Conservation (phyloP, 441 rosid genomes). For the Jatropha multifida region DNA sequence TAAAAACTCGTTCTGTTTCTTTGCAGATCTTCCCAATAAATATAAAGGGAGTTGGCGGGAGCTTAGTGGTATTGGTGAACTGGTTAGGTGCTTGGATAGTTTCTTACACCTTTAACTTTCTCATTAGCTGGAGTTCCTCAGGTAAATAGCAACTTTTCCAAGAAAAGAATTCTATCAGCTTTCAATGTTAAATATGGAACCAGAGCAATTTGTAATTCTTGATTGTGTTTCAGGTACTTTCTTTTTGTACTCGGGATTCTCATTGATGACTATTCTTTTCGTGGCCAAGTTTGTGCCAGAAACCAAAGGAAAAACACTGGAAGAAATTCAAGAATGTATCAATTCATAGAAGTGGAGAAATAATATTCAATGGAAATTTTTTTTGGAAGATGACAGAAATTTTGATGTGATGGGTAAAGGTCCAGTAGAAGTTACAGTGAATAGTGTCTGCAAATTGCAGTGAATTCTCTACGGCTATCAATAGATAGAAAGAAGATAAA, state of each 20-base stretch:
- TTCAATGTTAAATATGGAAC: background rate
- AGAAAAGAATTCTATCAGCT: background rate
- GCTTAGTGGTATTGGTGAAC: slow-evolving; percentile 85
- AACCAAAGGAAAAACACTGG: slow-evolving; percentile 90
- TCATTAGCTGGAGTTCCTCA: slow-evolving; percentile 74
- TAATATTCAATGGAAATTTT: background rate
- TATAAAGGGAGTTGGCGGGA: slow-evolving; percentile 81
- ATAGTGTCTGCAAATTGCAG: background rate
- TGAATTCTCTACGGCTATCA: no score
- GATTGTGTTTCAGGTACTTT: slow-evolving; percentile 63
- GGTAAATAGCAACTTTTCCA: slow-evolving; percentile 32
- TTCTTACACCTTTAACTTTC: slow-evolving; percentile 86
- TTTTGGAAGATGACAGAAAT: background rate
- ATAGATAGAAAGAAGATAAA: background rate
- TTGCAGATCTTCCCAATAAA: slow-evolving; percentile 83
- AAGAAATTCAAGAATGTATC: slow-evolving; percentile 77
- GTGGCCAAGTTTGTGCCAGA: slow-evolving; percentile 84
- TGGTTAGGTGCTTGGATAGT: slow-evolving; percentile 94
- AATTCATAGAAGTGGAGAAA: slow-evolving; percentile 33
- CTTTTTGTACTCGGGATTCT: slow-evolving; percentile 64
- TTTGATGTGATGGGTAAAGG: background rate
- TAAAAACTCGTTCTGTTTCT: background rate
- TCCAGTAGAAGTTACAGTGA: background rate
- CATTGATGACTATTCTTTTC: slow-evolving; percentile 55
- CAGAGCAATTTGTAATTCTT: background rate